Evolutionary conservation across 495 filamentous ascomycete genomes (phyloP), one percentile per base, ranked within the genome.

Genomic region (Penicillium desertorum): DNA sequence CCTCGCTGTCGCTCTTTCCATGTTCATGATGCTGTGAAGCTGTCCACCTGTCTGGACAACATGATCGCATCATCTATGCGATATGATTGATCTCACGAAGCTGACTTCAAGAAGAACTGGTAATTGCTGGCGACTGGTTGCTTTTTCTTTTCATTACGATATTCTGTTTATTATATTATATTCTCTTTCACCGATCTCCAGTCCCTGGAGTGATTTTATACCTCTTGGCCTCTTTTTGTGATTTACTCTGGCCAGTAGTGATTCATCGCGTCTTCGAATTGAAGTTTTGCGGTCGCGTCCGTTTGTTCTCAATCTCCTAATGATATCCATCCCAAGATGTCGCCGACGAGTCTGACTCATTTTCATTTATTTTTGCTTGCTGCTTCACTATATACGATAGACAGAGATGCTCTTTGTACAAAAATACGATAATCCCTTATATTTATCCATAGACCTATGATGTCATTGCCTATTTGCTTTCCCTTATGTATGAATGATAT

Each of bases 1-100:
- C 8, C n/a, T 58, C 37, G 56, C 47, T 29, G 27, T 58, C 20
- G 53, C 43, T 36, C 41, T 64, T 19, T 61, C 62, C 34, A 52
- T 45, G 27, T 49, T 46, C 43, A 20, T 60, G 16, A 27, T 64
- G 42, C 45, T 61, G 50, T 64, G 14, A 60, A 32, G 3, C 37
- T 46, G 23, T 17, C 19, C 17, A 9, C 22, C 27, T 43, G 20
- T 37, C 37, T 49, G 53, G 20, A 39, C 32, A 55, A 44, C 44
- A 55, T 55, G 53, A 46, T 54, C 39, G 29, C 50, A 59, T 39
- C 41, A 43, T 42, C 34, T 47, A 48, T 10, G 17, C 6, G 22
- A 42, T 43, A 20, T 34, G 50, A 32, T 32, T 47, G 53, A 55
- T 55, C 53, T 55, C 53, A 55, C 53, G 53, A 55, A 41, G 58